phyloP scores from a whole-genome alignment of 139 green algal genomes.

The Chlamydomonas asymmetrica region DNA sequence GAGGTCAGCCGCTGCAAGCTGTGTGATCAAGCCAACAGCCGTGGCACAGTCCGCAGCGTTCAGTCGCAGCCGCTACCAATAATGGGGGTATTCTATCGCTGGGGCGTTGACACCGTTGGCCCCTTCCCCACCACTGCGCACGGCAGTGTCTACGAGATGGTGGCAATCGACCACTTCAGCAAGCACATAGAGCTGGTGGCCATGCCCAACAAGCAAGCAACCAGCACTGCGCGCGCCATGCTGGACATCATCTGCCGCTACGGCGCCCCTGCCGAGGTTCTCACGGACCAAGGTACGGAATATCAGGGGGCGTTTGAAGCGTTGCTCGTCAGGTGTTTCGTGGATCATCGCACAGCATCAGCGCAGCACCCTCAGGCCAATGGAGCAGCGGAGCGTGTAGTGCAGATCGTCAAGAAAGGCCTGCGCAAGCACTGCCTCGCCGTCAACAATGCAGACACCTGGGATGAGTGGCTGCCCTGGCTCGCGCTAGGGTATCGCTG shows the following conservation, averaged over 20 bases:
- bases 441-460: neutral
- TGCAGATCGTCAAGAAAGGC: constrained; percentile 30
- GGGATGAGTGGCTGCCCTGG: constrained; percentile 26
- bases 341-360: constrained; percentile 32
- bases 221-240: neutral
- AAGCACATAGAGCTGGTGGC: constrained; percentile 31
- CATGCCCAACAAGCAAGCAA: neutral
- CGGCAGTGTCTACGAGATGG: constrained; percentile 26
- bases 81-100: constrained; percentile 26
- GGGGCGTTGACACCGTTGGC: constrained; percentile 16
- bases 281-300: constrained; percentile 36
- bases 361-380: constrained; percentile 35
- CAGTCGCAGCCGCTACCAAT: constrained; percentile 25
- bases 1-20: constrained; percentile 3
- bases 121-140: neutral
- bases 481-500: constrained; percentile 40
- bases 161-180: constrained; percentile 32
- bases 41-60: neutral
- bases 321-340: constrained; percentile 13
- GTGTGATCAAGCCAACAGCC: neutral
- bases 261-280: constrained; percentile 27
- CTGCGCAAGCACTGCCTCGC: constrained; percentile 30
- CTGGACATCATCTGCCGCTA: constrained; percentile 10
- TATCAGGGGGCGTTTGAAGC: constrained; percentile 33
- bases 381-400: constrained; percentile 26